Evolutionary conservation across 1,139 yeast species (phyloP), one percentile per base, ranked within the genome.

Genomic region (Sugiyamaella neomexicana): DNA sequence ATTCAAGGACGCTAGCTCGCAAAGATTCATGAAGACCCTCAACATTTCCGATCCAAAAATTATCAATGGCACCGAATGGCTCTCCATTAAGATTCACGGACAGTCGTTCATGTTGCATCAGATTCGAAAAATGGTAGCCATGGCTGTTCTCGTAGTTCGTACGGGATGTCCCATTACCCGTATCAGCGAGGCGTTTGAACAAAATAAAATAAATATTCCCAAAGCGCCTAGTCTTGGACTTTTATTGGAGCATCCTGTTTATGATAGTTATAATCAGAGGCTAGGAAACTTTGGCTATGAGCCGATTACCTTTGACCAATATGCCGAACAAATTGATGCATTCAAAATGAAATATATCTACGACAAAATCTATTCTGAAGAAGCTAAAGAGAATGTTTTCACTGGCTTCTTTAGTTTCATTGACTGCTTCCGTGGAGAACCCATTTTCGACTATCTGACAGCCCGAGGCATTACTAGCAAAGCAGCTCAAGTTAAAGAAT

Each of bases 31-130:
- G 89, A 88, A 87, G 66, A 74, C 80, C 13, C 78, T 95, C 53
- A 78, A 80, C 0, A 96, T 89, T 0, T 81, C 90, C n/a, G 95
- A 89, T 1, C 99, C 99, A 2, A 89, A 89, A 70, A 85, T 89
- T 50, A 91, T 95, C 63, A 88, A 91, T 65, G 90, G 89, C 51
- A 90, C 97, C 5, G 98, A 93, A 68, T 93, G 99, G 99, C 80
- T 89, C 4, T 88, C 97, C 1, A 85, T 95, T 65, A 93, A 93
- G 72, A 89, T 93, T 59, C 99, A 93, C 68, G 99, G 99, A 2
- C 99, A 93, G 72, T 89, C 97, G 7, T 93, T 93, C 71, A 95
- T 95, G 99, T 78, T 93, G 59, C 99, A 93, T 72, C 99, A 93
- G 76, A 93, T 93, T 66, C 83, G 99, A 69, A 93, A 93, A 70